Evolutionary conservation across 129 eudicot genomes (phyloP), one percentile per base, ranked within the genome.

Genomic region (Centaurea solstitialis): DNA sequence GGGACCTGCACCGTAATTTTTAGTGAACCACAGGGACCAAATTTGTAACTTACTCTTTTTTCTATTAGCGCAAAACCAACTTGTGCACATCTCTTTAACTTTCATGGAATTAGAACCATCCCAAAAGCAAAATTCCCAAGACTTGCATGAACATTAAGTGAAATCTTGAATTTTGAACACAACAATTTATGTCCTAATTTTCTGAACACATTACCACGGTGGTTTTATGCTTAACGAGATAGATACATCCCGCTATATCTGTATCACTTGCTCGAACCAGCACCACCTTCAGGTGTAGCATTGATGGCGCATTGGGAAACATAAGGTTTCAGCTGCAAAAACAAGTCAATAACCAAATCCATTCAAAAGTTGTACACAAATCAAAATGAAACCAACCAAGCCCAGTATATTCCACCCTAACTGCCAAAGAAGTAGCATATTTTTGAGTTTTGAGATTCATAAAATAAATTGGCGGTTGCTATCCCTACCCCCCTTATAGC

Each of bases 241-340:
- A 35, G 39, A 12, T 40, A 8, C 30, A 39, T 45, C 53, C 3
- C 12, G 17, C 67, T 13, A 28, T 41, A n/a, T 62, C 40, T 59
- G 28, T 9, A 40, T 70, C 82, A 76, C 40, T 82, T 76, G 26
- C 77, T 17, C 41, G 83, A 79, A 61, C 82, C 53, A 76, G 73
- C 73, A 70, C 70, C 75, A 9, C 71, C 62, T 30, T 76, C 82
- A 0, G 82, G 64, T 71, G 86, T 62, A 15, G 82, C 75, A 74
- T 67, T 67, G 24, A 45, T 5, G 18, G 75, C 82, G 22, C 86
- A 82, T 59, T 82, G 86, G 11, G 86, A 76, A 76, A 82, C 86
- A 82, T 82, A 82, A 7, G 86, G 77, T 15, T 82, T 82, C 77
- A 82, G 73, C 81, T 82, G 86, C 86, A 82, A 26, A 50, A 30